Evolutionary conservation across 2,329 filamentous ascomycete genomes (phyloP), one percentile per base, ranked within the genome.

Genomic region (Cordyceps fumosorosea): DNA sequence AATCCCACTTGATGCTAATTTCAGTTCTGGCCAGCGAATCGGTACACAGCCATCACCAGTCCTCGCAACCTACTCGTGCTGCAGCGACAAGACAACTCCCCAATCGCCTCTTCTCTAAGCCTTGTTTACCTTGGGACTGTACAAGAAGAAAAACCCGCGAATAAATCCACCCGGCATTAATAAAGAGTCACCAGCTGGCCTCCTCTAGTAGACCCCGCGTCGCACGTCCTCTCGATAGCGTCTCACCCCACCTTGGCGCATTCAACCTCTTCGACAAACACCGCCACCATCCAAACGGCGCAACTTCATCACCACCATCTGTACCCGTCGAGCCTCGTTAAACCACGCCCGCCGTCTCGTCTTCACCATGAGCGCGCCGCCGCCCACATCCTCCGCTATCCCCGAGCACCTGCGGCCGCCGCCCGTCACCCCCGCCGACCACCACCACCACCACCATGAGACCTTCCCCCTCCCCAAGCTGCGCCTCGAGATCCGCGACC

Each of bases 401-500:
- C 56, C 29, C 26, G 51, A 50, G 50, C 24, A 56, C 58, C 32
- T 56, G 37, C 52, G 45, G 51, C 50, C 32, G 50, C 58, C 26
- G 24, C 37, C 20, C 26, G 51, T 40, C 6, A n/a, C 40, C 18
- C 16, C 40, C 40, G 14, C 40, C 40, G 16, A 12, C 40, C 2
- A 12, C 16, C 3, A 44, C 18, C 16, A 3, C 40, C 12, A 16
- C 37, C 12, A 3, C 40, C 40, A 18, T 14, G 34, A 14, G 11
- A 4, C 40, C 40, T 81, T 82, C 67, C 65, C 74, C 4, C 71
- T 80, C 48, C 84, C 84, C 45, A 84, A 81, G 67, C 78, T 89
- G 55, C 82, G 84, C 20, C 78, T 88, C 55, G 80, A 86, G 69
- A 73, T 87, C 66, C 80, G 81, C 55, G 83, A 88, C 68, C 75